Conservation (phyloP, 345 rosid species). For the Trapa incisa region DNA sequence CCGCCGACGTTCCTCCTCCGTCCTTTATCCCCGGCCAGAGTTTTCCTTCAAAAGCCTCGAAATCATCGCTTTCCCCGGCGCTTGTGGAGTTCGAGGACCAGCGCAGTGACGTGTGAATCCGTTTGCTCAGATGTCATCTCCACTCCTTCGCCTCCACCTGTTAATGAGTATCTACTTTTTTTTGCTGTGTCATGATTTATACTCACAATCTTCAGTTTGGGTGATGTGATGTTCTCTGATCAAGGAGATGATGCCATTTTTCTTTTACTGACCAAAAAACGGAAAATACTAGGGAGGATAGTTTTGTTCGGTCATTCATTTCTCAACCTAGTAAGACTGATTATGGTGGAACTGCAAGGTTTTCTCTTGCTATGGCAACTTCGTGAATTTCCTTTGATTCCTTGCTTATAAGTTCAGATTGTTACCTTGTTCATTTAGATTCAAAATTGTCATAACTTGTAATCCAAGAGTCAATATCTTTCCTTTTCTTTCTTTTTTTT, state of each 20-base stretch:
- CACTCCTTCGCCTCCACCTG: conserved; percentile 19
- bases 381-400: background rate
- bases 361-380: background rate
- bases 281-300: too few species aligned
- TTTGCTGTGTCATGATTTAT: background rate
- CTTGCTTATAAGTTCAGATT: background rate
- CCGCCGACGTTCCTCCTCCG: background rate
- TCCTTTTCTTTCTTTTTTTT: background rate
- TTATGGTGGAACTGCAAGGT: background rate
- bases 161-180: conserved; percentile 30
- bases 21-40: background rate
- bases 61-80: background rate
- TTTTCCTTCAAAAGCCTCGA: background rate
- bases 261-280: too few species aligned
- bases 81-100: conserved; percentile 9
- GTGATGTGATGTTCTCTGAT: background rate
- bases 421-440: background rate
- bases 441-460: background rate
- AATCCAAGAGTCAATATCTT: background rate
- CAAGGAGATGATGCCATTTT: too few species aligned
- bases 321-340: background rate
- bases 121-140: conserved; percentile 18
- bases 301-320: too few species aligned
- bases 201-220: background rate
- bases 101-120: conserved; percentile 23